Evolutionary conservation across 164 flowering plant genomes (phyloP).

Genomic region (Houttuynia cordata): DNA sequence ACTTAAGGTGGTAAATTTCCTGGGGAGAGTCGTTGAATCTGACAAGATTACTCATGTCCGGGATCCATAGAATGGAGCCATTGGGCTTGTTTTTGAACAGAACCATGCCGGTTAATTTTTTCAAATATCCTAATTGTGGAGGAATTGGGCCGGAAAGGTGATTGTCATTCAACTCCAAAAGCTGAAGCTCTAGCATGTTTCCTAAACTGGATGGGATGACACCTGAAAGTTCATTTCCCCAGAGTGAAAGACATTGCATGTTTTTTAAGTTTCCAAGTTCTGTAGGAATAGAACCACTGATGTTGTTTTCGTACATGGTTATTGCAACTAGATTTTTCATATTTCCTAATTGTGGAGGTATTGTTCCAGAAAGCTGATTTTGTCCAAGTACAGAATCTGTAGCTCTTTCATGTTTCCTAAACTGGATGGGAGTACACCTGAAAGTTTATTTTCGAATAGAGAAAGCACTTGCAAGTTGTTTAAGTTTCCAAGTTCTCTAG

Average conservation of each 20-base stretch:
- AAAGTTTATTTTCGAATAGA: not conserved
- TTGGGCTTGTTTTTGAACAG: not conserved
- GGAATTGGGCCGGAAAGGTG: not conserved
- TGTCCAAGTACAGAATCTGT: not conserved
- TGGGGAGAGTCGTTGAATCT: not conserved
- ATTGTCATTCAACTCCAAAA: not conserved
- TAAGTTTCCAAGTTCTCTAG: not conserved
- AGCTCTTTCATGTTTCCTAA: not conserved
- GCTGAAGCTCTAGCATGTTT: not conserved
- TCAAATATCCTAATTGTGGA: not conserved
- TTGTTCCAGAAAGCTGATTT: not conserved
- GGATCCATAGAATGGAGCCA: not conserved
- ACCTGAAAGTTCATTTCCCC: not conserved
- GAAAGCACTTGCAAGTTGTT: not conserved
- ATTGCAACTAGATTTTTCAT: not conserved
- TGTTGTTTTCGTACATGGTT: not conserved
- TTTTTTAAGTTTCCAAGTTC: not conserved
- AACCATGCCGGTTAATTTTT: not conserved
- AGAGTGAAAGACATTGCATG: not conserved
- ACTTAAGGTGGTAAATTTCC: too few relatives aligned
- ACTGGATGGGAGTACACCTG: not conserved
- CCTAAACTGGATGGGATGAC: not conserved
- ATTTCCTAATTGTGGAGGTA: not conserved
- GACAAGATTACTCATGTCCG: not conserved
- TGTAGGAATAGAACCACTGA: not conserved